phyloP scores from a whole-genome alignment of 179 eudicot genomes.

The Beta lomatogona region DNA sequence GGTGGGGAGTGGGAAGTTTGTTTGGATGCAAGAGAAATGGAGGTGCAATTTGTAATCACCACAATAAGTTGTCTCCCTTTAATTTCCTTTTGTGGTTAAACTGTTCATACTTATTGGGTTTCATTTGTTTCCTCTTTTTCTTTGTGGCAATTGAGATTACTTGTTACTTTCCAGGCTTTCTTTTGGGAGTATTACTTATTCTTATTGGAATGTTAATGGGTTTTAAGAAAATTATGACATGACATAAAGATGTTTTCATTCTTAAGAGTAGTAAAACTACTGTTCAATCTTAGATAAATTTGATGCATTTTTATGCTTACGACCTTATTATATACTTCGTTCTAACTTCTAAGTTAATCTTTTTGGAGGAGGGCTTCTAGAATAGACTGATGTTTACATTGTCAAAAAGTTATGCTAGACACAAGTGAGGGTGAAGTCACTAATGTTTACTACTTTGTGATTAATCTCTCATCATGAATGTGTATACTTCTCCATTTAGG shows the following conservation, averaged over 20 bases:
- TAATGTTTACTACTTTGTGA: constrained; percentile 1
- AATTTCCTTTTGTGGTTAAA: constrained; percentile 24
- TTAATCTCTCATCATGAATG: constrained; percentile 6
- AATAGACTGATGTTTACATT: not conserved
- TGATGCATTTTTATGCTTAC: constrained; percentile 6
- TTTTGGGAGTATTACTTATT: constrained; percentile 28
- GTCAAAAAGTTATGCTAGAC: constrained; percentile 14
- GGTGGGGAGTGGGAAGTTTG: not conserved
- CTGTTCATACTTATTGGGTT: constrained; percentile 37
- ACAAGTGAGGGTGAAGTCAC: constrained; percentile 26
- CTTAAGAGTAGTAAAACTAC: constrained; percentile 16
- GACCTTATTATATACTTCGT: not conserved
- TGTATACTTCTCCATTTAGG: not conserved
- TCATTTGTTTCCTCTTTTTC: constrained; percentile 27
- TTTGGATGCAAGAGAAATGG: constrained; percentile 18
- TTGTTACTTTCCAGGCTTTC: constrained; percentile 32
- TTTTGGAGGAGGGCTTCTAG: constrained; percentile 9
- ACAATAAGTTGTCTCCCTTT: constrained; percentile 7
- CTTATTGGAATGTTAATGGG: constrained; percentile 23
- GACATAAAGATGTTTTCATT: constrained; percentile 41
- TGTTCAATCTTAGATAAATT: not conserved
- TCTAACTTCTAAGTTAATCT: no score
- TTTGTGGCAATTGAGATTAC: constrained; percentile 37
- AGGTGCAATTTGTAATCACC: constrained; percentile 18
- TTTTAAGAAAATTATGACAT: constrained; percentile 29